Evolutionary conservation across 805 yeast genomes (phyloP).

Genomic region (Metschnikowia vanudenii): DNA sequence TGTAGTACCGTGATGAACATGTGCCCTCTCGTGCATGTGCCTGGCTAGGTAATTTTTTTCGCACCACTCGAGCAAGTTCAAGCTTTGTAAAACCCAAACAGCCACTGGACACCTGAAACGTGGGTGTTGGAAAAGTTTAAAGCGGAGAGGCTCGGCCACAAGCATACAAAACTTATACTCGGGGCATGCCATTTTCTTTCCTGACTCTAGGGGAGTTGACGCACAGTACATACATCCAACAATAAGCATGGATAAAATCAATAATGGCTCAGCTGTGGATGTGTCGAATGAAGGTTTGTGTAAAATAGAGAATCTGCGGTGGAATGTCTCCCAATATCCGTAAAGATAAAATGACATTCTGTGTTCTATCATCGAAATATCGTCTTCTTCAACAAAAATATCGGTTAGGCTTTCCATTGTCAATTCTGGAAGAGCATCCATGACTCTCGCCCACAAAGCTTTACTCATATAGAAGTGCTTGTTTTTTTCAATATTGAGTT

Average conservation of each 20-base stretch:
- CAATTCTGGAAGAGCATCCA: constrained; percentile 30
- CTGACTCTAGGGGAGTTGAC: constrained; percentile 27
- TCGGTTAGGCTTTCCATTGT: constrained; percentile 26
- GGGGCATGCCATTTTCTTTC: constrained; percentile 24
- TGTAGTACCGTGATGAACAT: constrained; percentile 83
- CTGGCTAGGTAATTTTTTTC: constrained; percentile 74
- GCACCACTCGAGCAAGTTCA: constrained; percentile 70
- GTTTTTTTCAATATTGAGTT: constrained; percentile 26
- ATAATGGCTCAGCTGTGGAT: constrained; percentile 43
- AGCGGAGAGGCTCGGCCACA: constrained; percentile 61
- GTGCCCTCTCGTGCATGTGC: constrained; percentile 75
- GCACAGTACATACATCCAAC: constrained; percentile 51
- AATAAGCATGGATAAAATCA: constrained; percentile 54
- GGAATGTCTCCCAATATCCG: constrained; percentile 58
- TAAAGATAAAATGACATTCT: constrained; percentile 36
- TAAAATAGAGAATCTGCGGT: constrained; percentile 56
- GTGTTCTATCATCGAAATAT: constrained; percentile 29
- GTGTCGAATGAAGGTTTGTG: constrained; percentile 61
- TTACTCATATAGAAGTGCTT: constrained; percentile 41
- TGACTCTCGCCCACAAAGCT: constrained; percentile 34
- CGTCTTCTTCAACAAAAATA: constrained; percentile 22
- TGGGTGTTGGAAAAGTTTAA: constrained; percentile 65
- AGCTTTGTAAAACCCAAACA: constrained; percentile 73
- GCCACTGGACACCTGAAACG: constrained; percentile 76
- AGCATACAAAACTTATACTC: constrained; percentile 44